Evolutionary conservation across 148 eudicot genomes (phyloP).

Genomic region (Euryodendron excelsum): DNA sequence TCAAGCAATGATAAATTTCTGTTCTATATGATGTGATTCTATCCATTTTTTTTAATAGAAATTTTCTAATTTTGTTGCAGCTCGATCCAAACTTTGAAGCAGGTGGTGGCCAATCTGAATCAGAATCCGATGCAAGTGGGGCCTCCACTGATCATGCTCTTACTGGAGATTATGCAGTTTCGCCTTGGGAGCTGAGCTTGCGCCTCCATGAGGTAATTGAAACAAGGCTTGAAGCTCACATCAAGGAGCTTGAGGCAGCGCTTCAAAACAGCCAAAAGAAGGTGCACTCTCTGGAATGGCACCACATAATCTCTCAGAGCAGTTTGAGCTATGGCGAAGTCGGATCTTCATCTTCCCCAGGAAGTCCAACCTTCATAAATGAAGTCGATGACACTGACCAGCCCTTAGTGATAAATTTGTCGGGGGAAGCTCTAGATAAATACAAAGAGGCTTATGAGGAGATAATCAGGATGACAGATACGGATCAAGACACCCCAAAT

Average conservation of each 20-base stretch:
- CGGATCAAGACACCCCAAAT: slow-evolving; percentile 24
- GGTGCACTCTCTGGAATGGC: slow-evolving; percentile 38
- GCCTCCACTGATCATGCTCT: slow-evolving; percentile 21
- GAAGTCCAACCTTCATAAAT: slow-evolving; percentile 24
- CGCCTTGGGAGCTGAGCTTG: slow-evolving; percentile 63
- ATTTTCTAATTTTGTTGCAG: slow-evolving; percentile 36
- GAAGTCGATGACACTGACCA: slow-evolving; percentile 16
- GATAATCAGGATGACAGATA: slow-evolving; percentile 25
- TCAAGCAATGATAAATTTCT: not conserved
- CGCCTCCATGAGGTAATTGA: slow-evolving; percentile 71
- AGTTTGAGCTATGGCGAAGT: slow-evolving; percentile 29
- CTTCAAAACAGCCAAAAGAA: slow-evolving; percentile 42
- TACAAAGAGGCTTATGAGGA: slow-evolving; percentile 37
- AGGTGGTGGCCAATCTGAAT: slow-evolving; percentile 31
- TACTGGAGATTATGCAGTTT: slow-evolving; percentile 49
- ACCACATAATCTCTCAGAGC: slow-evolving; percentile 30
- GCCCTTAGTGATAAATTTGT: too few relatives aligned
- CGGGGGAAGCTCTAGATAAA: too few relatives aligned
- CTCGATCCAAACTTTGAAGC: slow-evolving; percentile 46
- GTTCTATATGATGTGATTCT: not conserved
- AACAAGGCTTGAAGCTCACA: slow-evolving; percentile 54
- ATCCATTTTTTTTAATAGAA: not conserved
- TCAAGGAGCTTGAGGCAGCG: slow-evolving; percentile 61
- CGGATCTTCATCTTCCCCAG: slow-evolving; percentile 37
- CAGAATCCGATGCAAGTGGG: slow-evolving; percentile 34